A percentile compares a stretch with the other conserved stretches of the same genome.
These are phyloP conservation scores for Aspergillus ruber DNA, from an alignment of 2,329 filamentous ascomycete species.

Conservation along the genomic window DNA sequence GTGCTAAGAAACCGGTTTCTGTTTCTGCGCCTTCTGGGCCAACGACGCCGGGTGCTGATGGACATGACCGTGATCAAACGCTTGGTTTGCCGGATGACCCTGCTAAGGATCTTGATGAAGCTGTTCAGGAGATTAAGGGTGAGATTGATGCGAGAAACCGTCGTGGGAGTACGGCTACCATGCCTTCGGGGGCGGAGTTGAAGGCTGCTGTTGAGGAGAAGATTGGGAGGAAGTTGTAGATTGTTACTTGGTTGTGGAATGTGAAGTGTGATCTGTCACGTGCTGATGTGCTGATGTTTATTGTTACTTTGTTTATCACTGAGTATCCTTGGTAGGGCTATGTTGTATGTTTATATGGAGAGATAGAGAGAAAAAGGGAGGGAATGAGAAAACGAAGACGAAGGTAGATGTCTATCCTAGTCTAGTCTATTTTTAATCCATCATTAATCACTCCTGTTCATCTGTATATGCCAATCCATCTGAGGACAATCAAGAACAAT, in stretches of 20 bases:
- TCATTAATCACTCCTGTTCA: too few species aligned
- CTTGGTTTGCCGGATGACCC: conserved; percentile 75
- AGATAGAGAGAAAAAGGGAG: background rate
- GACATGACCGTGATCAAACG: conserved; percentile 59
- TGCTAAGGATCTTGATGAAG: conserved; percentile 68
- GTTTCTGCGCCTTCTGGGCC: too few species aligned
- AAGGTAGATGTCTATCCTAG: too few species aligned
- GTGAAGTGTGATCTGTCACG: background rate
- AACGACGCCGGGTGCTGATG: conserved; percentile 31
- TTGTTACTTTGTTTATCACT: background rate
- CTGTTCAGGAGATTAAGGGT: conserved; percentile 63
- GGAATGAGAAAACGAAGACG: background rate
- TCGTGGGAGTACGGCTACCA: conserved; percentile 38
- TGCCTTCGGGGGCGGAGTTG: conserved; percentile 46
- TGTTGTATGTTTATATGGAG: too few species aligned
- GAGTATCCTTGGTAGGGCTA: too few species aligned
- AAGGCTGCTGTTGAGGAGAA: conserved; percentile 47
- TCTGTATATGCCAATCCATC: too few species aligned
- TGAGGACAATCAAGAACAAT: too few species aligned
- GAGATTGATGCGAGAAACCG: conserved; percentile 61
- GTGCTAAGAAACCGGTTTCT: background rate
- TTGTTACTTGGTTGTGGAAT: background rate
- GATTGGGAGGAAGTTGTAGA: conserved; percentile 42
- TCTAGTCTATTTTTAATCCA: too few species aligned
- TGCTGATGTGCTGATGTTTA: background rate